Evolutionary conservation across 2,329 filamentous ascomycete genomes (phyloP), one percentile per base, ranked within the genome.

Genomic region (Clarireedia paspali): DNA sequence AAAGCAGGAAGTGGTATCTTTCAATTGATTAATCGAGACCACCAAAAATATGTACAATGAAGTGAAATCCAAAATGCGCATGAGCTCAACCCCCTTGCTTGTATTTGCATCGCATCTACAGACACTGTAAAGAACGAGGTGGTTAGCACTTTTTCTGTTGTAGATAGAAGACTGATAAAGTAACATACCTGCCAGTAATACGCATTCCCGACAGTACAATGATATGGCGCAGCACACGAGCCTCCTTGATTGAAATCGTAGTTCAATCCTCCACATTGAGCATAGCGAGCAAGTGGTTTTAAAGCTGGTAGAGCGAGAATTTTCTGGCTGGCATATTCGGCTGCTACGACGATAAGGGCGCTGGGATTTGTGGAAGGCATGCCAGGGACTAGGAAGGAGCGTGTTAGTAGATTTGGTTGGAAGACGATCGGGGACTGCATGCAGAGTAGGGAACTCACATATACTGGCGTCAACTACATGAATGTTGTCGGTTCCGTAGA

Each of bases 321-420:
- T 57, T 70, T 47, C 5, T 71, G 54, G 70, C 65, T 59, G 62
- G 65, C 66, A 23, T 61, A 60, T 73, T 88, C 85, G 17, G 83
- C 79, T 17, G 78, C 82, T 38, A 83, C 75, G 67, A 87, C 82
- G 62, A 87, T 81, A 40, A 82, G 78, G 1, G 82, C 78, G 48
- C 81, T 80, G 1, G 85, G 86, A 70, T 89, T 89, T 17, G 83
- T 82, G 0, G 83, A 83, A 2, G 83, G 77, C 62, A 87, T 80
- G 60, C 85, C 85, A 0, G 85, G 84, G 72, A 87, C 85, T 64
- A 88, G 83, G 59, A 79, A 34, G 20, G 20, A 30, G 53, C 38
- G 6, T 53, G 20, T 46, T 24, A 52, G 39, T 24, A 1, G 2
- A 14, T 17, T 2, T 2, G 24, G 1, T 26, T 15, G 27, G 5